Base-by-base conservation (phyloP, 176 grass and related monocot genomes). In the Themeda triandra region DNA sequence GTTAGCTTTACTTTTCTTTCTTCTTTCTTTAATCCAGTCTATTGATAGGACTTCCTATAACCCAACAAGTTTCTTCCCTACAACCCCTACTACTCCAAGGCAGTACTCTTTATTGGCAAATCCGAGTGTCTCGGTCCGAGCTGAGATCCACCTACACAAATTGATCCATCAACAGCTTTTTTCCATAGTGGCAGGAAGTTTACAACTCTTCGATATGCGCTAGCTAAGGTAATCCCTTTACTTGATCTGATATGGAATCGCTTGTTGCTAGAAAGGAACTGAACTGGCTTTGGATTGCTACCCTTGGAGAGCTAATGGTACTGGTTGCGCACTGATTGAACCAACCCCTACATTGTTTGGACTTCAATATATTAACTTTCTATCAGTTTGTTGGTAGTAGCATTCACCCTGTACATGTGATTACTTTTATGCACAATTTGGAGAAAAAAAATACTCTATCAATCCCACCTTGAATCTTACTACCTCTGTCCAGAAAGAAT, bases 371-470 rank as follows among this genome's bases (percentile, higher is more conserved):
- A 23, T 44, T 69, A 69, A 77, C 24, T 24, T 66, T 63, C 69
- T 31, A 66, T 41, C 3, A 24, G 48, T 72, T 56, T 75, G 27
- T 36, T 77, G 33, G 14, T 25, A 67, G 31, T 54, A 63, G 32
- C 37, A 78, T 62, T 46, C 42, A 6, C 23, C 32, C 73, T 75
- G 49, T 44, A 75, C 70, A 81, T 81, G 42, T 86, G 32, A 66
- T 59, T 65, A 66, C 6, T 23, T 41, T 59, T 23, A 13, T 62
- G 44, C 33, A 14, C 13, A 21, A 28, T 66, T 64, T 41, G 32
- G 2, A n/a, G 9, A 14, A 27, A 3, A 80, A 32, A 67, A 67
- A 6, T 13, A 32, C 6, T 67, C 11, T 80, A 1, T 41, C 12
- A 36, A 68, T 13, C 44, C 30, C 13, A 32, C 64, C 27, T 66